These are phyloP conservation scores for Parathielavia appendiculata DNA, from an alignment of 495 filamentous ascomycete species.

Conservation along the genomic window DNA sequence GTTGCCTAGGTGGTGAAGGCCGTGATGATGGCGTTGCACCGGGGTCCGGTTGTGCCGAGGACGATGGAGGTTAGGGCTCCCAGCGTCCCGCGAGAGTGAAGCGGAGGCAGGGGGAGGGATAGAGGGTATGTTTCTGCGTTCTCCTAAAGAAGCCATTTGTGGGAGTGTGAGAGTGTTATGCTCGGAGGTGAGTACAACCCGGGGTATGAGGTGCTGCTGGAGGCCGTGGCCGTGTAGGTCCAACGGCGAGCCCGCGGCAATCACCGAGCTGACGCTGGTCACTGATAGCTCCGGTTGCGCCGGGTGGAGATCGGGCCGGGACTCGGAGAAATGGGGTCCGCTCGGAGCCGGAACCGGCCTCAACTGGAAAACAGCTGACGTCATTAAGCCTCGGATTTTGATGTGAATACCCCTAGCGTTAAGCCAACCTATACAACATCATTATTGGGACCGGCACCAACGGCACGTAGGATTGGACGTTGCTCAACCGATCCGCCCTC, in stretches of 20 bases:
- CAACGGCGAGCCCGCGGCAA: no score
- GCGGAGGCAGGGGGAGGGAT: background rate
- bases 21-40: slow-evolving; percentile 56
- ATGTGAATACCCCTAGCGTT: background rate
- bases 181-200: no score
- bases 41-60: slow-evolving; percentile 76
- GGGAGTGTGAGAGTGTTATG: no score
- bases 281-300: background rate
- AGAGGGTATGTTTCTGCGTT: background rate
- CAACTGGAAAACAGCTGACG: background rate
- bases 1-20: slow-evolving; percentile 54
- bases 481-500: no score
- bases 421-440: background rate
- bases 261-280: no score
- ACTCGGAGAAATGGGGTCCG: slow-evolving; percentile 9
- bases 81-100: no score
- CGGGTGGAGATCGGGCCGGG: background rate
- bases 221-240: no score
- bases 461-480: no score
- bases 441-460: background rate
- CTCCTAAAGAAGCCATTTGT: no score
- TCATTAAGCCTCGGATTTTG: background rate
- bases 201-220: no score
- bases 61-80: slow-evolving; percentile 54
- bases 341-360: background rate